A percentile compares a stretch with the other conserved stretches of the same genome.
Evolutionary conservation across 148 eudicot species (phyloP).

Genomic region (Dianthus caryophyllus): DNA sequence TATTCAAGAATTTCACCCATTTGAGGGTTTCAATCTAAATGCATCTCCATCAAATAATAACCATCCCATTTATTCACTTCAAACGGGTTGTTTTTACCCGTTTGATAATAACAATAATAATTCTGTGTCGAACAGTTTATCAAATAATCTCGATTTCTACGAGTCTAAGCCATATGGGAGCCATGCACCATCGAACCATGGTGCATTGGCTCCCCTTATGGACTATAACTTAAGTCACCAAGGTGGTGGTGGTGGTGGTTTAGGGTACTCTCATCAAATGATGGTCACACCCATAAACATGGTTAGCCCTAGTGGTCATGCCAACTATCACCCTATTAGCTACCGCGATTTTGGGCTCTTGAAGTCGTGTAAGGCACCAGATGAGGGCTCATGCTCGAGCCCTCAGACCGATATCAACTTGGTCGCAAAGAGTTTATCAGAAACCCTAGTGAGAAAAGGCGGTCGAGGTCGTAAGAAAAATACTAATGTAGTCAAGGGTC

Average conservation of each 20-base stretch:
- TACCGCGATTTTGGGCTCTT: conserved; percentile 24
- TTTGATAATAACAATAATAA: conserved; percentile 20
- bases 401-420: conserved; percentile 19
- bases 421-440: conserved; percentile 14
- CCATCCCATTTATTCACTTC: conserved; percentile 27
- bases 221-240: conserved; percentile 27
- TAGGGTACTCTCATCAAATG: conserved; percentile 29
- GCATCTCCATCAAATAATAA: conserved; percentile 34
- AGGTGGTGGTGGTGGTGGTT: conserved; percentile 16
- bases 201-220: conserved; percentile 19
- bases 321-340: conserved; percentile 15
- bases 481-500: conserved; percentile 67
- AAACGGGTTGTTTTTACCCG: conserved; percentile 32
- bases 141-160: conserved; percentile 31
- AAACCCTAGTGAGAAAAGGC: conserved; percentile 17
- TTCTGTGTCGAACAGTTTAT: conserved; percentile 21
- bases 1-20: conserved; percentile 45
- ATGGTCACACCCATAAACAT: conserved; percentile 15
- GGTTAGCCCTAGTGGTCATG: conserved; percentile 16
- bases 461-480: conserved; percentile 38
- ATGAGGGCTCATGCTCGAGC: conserved; percentile 54
- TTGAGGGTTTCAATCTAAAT: conserved; percentile 35
- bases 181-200: conserved; percentile 12
- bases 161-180: conserved; percentile 42
- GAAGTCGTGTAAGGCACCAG: conserved; percentile 33